These are phyloP conservation scores for Fraxinus dipetala DNA, from an alignment of 305 asterid genomes.

Conservation along the genomic window DNA sequence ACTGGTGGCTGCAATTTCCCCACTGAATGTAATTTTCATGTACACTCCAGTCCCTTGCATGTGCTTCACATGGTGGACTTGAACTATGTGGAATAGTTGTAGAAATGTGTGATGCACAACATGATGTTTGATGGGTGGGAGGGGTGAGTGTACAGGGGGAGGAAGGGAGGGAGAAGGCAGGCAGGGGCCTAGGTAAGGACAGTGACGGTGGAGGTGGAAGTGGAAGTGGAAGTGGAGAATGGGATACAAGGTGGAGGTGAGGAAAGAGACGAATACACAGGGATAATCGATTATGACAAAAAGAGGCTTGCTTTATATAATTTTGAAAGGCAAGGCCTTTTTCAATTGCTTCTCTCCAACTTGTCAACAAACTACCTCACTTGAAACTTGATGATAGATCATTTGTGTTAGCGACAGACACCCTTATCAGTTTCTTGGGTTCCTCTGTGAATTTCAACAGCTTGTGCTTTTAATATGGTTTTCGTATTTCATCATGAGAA, in stretches of 20 bases:
- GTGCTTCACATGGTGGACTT: background rate
- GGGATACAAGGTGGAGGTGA: background rate
- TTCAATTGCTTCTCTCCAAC: background rate
- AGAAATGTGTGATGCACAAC: background rate
- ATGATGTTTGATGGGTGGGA: background rate
- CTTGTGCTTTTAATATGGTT: conserved; percentile 3
- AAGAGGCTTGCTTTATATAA: background rate
- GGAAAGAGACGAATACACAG: background rate
- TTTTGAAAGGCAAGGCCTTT: background rate
- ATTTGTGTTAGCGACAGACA: background rate
- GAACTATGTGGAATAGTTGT: background rate
- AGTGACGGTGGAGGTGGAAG: background rate
- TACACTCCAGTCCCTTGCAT: background rate
- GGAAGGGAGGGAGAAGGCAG: background rate
- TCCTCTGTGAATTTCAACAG: background rate
- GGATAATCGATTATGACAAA: background rate
- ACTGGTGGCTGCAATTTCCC: background rate
- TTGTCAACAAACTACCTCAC: background rate
- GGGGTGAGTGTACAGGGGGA: background rate
- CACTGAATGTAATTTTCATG: background rate
- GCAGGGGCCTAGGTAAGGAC: background rate
- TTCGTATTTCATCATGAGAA: background rate
- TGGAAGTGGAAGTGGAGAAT: background rate
- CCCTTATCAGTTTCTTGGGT: background rate
- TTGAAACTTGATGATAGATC: background rate